Evolutionary conservation across 495 filamentous ascomycete species (phyloP).

Genomic region (Durotheca rogersii): DNA sequence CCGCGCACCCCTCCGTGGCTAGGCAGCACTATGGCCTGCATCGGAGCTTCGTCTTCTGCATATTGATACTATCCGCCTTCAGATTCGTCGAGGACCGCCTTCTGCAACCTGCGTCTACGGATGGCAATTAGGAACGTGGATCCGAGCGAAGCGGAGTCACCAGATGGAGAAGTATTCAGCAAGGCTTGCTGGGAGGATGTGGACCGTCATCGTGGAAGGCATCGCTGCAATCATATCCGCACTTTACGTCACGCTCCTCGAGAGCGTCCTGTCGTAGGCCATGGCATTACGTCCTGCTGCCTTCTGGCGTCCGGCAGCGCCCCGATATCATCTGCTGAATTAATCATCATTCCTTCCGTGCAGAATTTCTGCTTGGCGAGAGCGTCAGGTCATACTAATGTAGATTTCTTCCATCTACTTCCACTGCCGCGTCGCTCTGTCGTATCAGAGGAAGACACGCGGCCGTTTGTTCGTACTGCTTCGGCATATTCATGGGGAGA

Average conservation of each 20-base stretch:
- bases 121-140: slow-evolving; percentile 29
- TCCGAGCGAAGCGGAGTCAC: slow-evolving; percentile 23
- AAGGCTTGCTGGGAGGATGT: slow-evolving; percentile 48
- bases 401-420: too few relatives aligned
- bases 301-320: too few relatives aligned
- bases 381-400: too few relatives aligned
- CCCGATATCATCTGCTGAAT: too few relatives aligned
- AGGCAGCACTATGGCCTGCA: slow-evolving; percentile 61
- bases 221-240: slow-evolving; percentile 66
- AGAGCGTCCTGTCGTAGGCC: slow-evolving; percentile 31
- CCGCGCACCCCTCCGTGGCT: slow-evolving; percentile 75
- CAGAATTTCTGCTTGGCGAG: too few relatives aligned
- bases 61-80: slow-evolving; percentile 68
- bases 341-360: too few relatives aligned
- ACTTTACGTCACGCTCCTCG: slow-evolving; percentile 62
- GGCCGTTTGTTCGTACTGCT: too few relatives aligned
- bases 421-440: too few relatives aligned
- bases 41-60: slow-evolving; percentile 71
- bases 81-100: slow-evolving; percentile 68
- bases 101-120: slow-evolving; percentile 47
- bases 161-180: slow-evolving; percentile 24
- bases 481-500: too few relatives aligned
- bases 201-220: slow-evolving; percentile 68
- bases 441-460: too few relatives aligned
- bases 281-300: neutral